Evolutionary conservation across 2,329 filamentous ascomycete genomes (phyloP), one percentile per base, ranked within the genome.

Genomic region (Magnaporthiopsis incrustans): DNA sequence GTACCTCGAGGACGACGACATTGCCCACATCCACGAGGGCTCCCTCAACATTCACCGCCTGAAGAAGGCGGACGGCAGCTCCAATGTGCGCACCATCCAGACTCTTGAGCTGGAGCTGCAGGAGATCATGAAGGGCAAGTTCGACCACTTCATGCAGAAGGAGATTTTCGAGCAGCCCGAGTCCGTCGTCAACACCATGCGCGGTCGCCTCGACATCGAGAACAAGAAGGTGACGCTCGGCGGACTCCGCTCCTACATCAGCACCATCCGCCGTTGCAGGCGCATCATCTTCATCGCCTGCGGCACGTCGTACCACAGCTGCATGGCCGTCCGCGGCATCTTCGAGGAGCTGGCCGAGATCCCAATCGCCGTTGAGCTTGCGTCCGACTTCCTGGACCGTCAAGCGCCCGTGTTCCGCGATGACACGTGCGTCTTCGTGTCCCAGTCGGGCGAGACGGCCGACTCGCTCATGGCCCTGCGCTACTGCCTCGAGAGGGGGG

Each of bases 141-240:
- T 98, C 79, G 95, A 99, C 78, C 95, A 99, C 82, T 99, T 97
- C 85, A 99, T 99, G 95, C 95, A 99, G 78, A 99, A 99, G 87
- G 95, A 99, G 79, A 99, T 99, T 74, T 99, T 99, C 78, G 95
- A 99, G 85, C 95, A 99, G 83, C 95, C 95, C 74, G 95, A 99
- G 81, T 99, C 95, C 18, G 92, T 99, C 67, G 89, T 99, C 82
- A 99, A 99, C 86, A 97, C 95, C 70, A 99, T 99, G 95, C 92
- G 95, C 87, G 95, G 95, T 80, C 95, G 95, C 81, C 83, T 99
- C 72, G 95, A 99, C 78, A 84, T 90, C 66, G 89, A 87, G 72
- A 96, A 97, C 84, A 96, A 96, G 85, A 90, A 87, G 65, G 93
- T 99, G 71, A 98, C 94, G 12, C 88, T 99, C 32, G 95, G 95